Conservation (phyloP, 225 moss, liverwort and hornwort genomes). For the Antitrichia curtipendula region DNA sequence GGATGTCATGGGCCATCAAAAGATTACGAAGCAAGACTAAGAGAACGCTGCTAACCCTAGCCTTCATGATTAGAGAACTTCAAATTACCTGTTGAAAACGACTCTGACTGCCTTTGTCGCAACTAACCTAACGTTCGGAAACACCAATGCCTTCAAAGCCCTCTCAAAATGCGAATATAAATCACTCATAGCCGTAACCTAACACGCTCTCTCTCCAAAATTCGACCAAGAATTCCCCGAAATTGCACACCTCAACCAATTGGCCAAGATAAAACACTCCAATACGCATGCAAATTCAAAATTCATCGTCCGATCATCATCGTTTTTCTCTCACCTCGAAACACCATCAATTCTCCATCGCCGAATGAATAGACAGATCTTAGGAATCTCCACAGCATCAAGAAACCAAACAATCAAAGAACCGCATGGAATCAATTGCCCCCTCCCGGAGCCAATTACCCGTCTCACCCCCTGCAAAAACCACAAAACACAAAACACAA, state of each 20-base stretch:
- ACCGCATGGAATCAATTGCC: neutral
- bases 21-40: neutral
- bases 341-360: constrained; percentile 5
- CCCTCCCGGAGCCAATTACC: constrained; percentile 8
- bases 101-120: neutral
- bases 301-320: neutral
- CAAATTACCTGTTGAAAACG: neutral
- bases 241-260: neutral
- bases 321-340: neutral
- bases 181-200: neutral
- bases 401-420: neutral
- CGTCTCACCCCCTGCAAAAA: constrained; percentile 8
- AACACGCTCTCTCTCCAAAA: neutral
- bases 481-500: neutral
- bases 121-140: neutral
- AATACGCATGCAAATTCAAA: neutral
- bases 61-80: neutral
- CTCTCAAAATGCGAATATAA: neutral
- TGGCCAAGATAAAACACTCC: neutral
- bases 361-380: neutral
- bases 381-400: constrained; percentile 1
- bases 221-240: neutral
- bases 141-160: neutral
- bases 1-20: neutral
- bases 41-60: neutral